Conservation (phyloP, 2,329 filamentous ascomycete genomes). For the Cladophialophora immunda region DNA sequence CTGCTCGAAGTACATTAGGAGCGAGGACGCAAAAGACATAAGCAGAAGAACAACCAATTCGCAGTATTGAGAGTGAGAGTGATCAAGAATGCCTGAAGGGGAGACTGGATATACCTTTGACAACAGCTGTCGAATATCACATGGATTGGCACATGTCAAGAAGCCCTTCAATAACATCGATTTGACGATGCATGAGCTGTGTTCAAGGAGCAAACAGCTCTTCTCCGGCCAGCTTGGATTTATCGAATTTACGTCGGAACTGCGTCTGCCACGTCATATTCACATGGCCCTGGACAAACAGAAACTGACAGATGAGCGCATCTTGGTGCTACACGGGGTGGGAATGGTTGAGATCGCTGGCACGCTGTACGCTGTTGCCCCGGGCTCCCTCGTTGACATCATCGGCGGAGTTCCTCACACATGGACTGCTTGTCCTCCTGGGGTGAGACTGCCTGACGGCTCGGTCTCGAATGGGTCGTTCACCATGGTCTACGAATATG, state of each 20-base stretch:
- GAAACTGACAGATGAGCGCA: constrained; percentile 4
- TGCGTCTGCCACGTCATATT: constrained; percentile 17
- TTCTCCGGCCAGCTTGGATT: constrained; percentile 20
- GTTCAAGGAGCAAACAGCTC: background rate
- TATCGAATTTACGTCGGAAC: constrained; percentile 2
- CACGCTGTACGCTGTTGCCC: background rate
- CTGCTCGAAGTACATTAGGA: too few relatives aligned
- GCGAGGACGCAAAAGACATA: too few relatives aligned
- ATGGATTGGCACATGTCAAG: too few relatives aligned
- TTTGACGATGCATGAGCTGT: too few relatives aligned
- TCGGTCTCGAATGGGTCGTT: background rate
- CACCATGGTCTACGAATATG: constrained; percentile 16
- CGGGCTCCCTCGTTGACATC: constrained; percentile 9
- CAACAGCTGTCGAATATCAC: too few relatives aligned
- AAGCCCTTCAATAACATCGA: too few relatives aligned
- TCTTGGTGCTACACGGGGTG: constrained; percentile 10
- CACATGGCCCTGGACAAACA: constrained; percentile 1
- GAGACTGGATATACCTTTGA: too few relatives aligned
- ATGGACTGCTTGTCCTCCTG: constrained; percentile 13
- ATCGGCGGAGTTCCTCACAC: constrained; percentile 14
- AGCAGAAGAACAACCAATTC: too few relatives aligned
- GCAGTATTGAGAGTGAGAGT: too few relatives aligned
- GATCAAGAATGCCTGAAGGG: too few relatives aligned
- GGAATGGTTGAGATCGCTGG: constrained; percentile 12
- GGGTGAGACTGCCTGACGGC: constrained; percentile 13